Evolutionary conservation across 352 stramenopile species (phyloP).

Genomic region (Phytophthora cajani): DNA sequence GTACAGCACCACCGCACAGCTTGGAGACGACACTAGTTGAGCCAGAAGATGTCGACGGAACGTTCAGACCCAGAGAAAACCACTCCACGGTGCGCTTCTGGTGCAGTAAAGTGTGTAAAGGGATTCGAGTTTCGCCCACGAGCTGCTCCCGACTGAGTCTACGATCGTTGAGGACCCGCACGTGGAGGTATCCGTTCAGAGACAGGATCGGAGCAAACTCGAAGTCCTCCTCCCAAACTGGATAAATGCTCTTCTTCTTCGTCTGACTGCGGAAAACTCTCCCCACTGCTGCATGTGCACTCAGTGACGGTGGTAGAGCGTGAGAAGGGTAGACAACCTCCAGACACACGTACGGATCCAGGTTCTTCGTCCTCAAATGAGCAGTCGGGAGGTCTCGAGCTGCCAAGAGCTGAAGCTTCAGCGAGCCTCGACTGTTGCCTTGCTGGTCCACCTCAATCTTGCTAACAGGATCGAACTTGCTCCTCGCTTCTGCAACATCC

Average conservation of each 20-base stretch:
- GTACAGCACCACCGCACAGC: slow-evolving; percentile 48
- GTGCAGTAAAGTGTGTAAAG: slow-evolving; percentile 61
- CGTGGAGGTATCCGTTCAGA: slow-evolving; percentile 64
- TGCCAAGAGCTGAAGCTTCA: slow-evolving; percentile 62
- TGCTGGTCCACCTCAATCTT: slow-evolving; percentile 70
- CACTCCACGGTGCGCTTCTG: slow-evolving; percentile 71
- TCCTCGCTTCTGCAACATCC: slow-evolving; percentile 48
- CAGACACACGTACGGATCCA: slow-evolving; percentile 72
- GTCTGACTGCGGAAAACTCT: slow-evolving; percentile 63
- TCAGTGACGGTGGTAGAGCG: slow-evolving; percentile 17
- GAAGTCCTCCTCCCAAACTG: slow-evolving; percentile 84
- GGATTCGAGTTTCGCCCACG: slow-evolving; percentile 73
- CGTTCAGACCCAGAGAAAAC: slow-evolving; percentile 55
- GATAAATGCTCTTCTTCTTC: slow-evolving; percentile 79
- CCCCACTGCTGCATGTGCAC: slow-evolving; percentile 8
- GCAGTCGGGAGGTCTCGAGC: slow-evolving; percentile 64
- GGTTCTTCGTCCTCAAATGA: slow-evolving; percentile 74
- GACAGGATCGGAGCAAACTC: slow-evolving; percentile 67
- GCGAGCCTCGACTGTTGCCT: slow-evolving; percentile 54
- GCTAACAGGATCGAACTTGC: slow-evolving; percentile 53
- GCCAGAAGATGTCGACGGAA: slow-evolving; percentile 15
- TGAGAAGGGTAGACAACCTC: slow-evolving; percentile 68
- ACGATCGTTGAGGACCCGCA: slow-evolving; percentile 77
- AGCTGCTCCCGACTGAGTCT: slow-evolving; percentile 71
- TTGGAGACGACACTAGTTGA: slow-evolving; percentile 29